Base-by-base conservation (phyloP, 2,329 filamentous ascomycete genomes). In the Aspergillus bombycis region DNA sequence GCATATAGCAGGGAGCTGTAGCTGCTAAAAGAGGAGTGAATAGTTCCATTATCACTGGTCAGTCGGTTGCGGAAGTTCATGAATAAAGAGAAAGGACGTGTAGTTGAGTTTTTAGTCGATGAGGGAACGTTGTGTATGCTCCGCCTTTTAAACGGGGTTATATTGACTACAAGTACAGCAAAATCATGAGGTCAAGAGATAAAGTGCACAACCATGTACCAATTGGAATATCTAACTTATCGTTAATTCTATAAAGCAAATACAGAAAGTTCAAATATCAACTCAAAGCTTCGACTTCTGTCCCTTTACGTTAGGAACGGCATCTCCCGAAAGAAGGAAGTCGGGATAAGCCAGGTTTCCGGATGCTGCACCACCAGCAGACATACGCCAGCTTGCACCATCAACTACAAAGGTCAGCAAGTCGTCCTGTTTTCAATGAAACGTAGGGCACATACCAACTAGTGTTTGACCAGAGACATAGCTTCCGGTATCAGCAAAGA, bases 401-500 rank as follows among this genome's bases (percentile, higher is more conserved):
- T 80, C 78, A n/a, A 80, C 78, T 80, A 64, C 11, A 16, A 19
- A 46, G 11, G 43, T 61, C 21, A 62, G 56, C n/a, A 48, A 26
- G n/a, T 4, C 52, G 4, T 6, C 21, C 10, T 43, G 2, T 54
- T 11, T 2, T 52, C 19, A 28, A 26, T 28, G 19, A 14, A 4
- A 28, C 30, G 41, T 21, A 45, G n/a, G 45, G 23, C 30, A 77
- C 78, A 62, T 68, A 80, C 78, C 85, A 36, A 96, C 91, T 41
- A 97, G 79, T 3, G 88, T 86, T 68, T 93, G 89, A 1, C 93
- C 95, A 69, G 91, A 97, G 54, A 98, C 88, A 76, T 91, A 97
- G 75, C 90, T 93, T 0, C 90, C 94, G 0, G 92, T 88, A 53
- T 96, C 91, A 53, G 91, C 91, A 74, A 97, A 95, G 61, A 98